A percentile compares a stretch with the other conserved stretches of the same genome.
phyloP scores from a whole-genome alignment of 192 early-diverging fungal species.

The Dissophora ornata region DNA sequence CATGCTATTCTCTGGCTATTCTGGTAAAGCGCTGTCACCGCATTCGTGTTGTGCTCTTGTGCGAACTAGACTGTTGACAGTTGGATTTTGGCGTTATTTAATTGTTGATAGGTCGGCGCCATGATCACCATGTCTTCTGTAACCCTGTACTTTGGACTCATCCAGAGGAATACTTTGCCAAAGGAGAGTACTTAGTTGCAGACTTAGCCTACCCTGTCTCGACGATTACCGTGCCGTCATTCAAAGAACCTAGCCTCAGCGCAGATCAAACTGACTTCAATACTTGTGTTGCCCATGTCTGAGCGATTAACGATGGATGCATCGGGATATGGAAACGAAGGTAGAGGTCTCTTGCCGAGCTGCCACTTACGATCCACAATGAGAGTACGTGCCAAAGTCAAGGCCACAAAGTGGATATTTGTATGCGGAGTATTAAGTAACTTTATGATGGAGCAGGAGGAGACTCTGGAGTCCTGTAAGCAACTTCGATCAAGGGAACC shows the following conservation, averaged over 20 bases:
- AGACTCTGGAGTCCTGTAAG: too few species aligned
- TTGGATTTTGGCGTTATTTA: too few species aligned
- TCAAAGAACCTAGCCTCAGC: background rate
- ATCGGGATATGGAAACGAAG: background rate
- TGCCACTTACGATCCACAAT: background rate
- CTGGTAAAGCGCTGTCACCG: constrained; percentile 9
- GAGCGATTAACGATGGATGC: background rate
- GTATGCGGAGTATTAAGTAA: background rate
- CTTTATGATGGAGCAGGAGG: too few species aligned
- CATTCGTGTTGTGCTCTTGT: too few species aligned
- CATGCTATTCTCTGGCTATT: background rate
- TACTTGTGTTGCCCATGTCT: background rate
- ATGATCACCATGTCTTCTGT: background rate
- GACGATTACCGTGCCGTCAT: background rate
- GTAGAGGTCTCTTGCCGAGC: background rate
- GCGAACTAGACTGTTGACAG: too few species aligned
- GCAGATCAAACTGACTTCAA: constrained; percentile 2
- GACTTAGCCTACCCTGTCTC: background rate
- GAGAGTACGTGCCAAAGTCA: background rate
- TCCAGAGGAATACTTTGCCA: background rate
- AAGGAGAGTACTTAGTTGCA: too few species aligned
- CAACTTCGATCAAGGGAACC: too few species aligned
- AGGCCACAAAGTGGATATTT: background rate
- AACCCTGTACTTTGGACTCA: background rate
- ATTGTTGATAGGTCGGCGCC: background rate